Evolutionary conservation across 148 eudicot species (phyloP).

Genomic region (Vaccinium myrtillus): DNA sequence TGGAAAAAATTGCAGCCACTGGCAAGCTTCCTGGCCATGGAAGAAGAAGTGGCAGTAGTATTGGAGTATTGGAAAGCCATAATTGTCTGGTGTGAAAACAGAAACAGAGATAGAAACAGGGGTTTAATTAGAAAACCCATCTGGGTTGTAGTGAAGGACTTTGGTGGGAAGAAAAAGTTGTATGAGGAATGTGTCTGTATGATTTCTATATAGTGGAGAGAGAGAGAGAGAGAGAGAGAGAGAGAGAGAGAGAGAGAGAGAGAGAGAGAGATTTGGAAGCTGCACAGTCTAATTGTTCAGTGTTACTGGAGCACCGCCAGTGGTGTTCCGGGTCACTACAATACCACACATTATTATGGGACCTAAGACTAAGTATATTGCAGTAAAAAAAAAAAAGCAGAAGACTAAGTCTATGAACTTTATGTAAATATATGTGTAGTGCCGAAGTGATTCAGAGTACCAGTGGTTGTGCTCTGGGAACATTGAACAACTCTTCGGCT

Average conservation of each 20-base stretch:
- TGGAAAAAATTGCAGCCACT: slow-evolving; percentile 52
- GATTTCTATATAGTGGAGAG: not conserved
- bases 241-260: slow-evolving; percentile 4
- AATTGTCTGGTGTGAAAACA: slow-evolving; percentile 17
- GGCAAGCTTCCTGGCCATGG: slow-evolving; percentile 26
- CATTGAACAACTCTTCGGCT: too few species aligned
- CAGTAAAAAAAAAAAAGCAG: too few species aligned
- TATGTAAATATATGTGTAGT: too few species aligned
- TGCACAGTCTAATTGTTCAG: not conserved
- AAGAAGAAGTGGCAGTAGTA: not conserved
- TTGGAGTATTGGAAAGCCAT: slow-evolving; percentile 19
- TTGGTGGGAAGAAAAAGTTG: not conserved
- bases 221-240: slow-evolving; percentile 9
- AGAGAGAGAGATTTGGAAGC: not conserved
- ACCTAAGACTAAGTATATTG: too few species aligned
- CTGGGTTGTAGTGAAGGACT: not conserved
- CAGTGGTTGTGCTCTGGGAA: too few species aligned
- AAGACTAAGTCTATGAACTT: too few species aligned
- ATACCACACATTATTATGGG: too few species aligned
- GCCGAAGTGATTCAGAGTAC: too few species aligned
- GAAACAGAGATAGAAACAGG: slow-evolving; percentile 35
- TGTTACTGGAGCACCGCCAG: too few species aligned
- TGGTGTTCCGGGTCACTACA: too few species aligned
- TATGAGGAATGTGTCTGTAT: not conserved
- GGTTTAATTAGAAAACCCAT: slow-evolving; percentile 34